Evolutionary conservation across 2,329 filamentous ascomycete genomes (phyloP), one percentile per base, ranked within the genome.

Genomic region (Exophiala mesophila): DNA sequence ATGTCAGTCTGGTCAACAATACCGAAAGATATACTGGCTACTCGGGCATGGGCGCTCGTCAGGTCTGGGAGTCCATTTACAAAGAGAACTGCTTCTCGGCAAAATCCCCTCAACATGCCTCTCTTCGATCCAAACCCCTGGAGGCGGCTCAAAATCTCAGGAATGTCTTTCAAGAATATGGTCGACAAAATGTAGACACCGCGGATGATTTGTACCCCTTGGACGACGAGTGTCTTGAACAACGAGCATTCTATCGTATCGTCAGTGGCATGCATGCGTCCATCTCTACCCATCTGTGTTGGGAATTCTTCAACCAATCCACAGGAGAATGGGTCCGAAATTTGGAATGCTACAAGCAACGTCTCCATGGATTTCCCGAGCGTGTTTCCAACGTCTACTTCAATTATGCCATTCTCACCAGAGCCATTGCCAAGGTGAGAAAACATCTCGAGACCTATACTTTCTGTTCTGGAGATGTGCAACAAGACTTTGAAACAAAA

Each of bases 241-340:
- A 98, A 74, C 84, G 92, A n/a, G 92, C 97, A 26, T 98, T 98
- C 64, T 92, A 97, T 67, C 79, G 89, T 5, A 81, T 98, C 50
- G 80, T 98, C 49, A 95, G 88, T 38, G 92, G 92, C 31, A 96
- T 98, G 92, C 92, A 98, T 64, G 88, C 92, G 12, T 95, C 89
- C 52, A 98, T 98, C 63, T 95, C 88, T 53, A 86, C 89, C 0
- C 92, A 98, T 65, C 72, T 98, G 30, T 98, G 92, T 75, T 92
- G 85, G 81, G 85, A 97, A 58, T 95, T 92, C 58, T 72, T 97
- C 51, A 96, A 98, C 66, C 88, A 96, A 68, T 88, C 85, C 2
- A 96, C 90, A 0, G 92, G 92, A 45, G 70, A 88, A 65, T 98
- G 92, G 92, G 80, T 83, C 36, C 89, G 88, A 17, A 98, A 98